phyloP scores from a whole-genome alignment of 306 rosid species.

The Urtica urens region DNA sequence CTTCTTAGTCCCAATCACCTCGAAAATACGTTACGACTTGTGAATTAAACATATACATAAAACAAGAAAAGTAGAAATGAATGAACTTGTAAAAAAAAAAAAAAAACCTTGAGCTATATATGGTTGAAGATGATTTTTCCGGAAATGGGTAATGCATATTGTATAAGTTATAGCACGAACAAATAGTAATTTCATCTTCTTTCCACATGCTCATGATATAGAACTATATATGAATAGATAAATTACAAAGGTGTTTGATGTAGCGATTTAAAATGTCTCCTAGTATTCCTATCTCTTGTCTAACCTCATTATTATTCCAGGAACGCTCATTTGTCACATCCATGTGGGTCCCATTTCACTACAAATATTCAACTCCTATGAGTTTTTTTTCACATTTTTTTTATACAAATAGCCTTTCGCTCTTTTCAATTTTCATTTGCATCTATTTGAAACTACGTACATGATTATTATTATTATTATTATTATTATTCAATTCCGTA shows the following conservation, averaged over 20 bases:
- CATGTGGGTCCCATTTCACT: not conserved
- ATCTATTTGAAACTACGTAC: too few relatives aligned
- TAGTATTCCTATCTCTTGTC: slow-evolving; percentile 23
- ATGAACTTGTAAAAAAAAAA: slow-evolving; percentile 20
- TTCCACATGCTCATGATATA: not conserved
- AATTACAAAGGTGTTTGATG: too few relatives aligned
- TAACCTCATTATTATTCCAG: slow-evolving; percentile 4
- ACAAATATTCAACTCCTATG: slow-evolving; percentile 10
- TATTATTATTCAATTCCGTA: too few relatives aligned
- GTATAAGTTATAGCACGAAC: not conserved
- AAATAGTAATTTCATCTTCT: not conserved
- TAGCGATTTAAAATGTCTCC: slow-evolving; percentile 19
- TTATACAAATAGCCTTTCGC: too few relatives aligned
- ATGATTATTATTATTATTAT: too few relatives aligned
- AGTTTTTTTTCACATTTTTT: too few relatives aligned
- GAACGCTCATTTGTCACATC: slow-evolving; percentile 40
- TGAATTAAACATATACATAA: slow-evolving; percentile 4
- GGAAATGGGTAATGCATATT: slow-evolving; percentile 31
- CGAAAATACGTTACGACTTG: too few relatives aligned
- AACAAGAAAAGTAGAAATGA: not conserved
- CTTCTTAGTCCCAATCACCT: not conserved
- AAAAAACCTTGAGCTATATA: slow-evolving; percentile 17
- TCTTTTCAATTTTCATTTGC: too few relatives aligned
- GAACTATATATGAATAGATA: slow-evolving; percentile 1
- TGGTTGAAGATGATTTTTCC: slow-evolving; percentile 53